phyloP scores from a whole-genome alignment of 768 basidiomycete genomes.

The Kwoniella dendrophila region DNA sequence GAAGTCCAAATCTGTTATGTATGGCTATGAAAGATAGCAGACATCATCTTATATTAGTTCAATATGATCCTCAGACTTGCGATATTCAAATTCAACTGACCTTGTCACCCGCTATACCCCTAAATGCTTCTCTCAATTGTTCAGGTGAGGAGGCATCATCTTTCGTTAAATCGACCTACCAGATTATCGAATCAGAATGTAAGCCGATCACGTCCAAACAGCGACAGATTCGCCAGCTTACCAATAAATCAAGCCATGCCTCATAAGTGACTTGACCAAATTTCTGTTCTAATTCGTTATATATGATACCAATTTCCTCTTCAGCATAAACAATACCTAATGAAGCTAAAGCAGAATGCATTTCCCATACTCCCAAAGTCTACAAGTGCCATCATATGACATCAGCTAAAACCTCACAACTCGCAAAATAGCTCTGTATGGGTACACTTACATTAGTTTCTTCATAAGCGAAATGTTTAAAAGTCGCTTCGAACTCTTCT shows the following conservation, averaged over 20 bases:
- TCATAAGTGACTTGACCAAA: slow-evolving; percentile 91
- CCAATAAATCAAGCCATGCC: slow-evolving; percentile 90
- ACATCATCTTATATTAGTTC: not conserved
- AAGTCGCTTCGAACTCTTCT: slow-evolving; percentile 70
- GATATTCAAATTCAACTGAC: slow-evolving; percentile 57
- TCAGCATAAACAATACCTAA: slow-evolving; percentile 92
- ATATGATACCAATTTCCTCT: slow-evolving; percentile 82
- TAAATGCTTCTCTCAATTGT: slow-evolving; percentile 90
- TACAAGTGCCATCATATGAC: slow-evolving; percentile 15
- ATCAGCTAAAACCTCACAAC: too few species aligned
- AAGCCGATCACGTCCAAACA: too few species aligned
- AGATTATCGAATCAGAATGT: not conserved
- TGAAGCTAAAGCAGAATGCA: slow-evolving; percentile 88
- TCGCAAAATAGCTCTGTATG: too few species aligned
- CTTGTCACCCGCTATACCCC: slow-evolving; percentile 86
- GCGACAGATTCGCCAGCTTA: too few species aligned
- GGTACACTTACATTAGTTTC: slow-evolving; percentile 67
- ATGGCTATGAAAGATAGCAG: slow-evolving; percentile 63
- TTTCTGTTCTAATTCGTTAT: slow-evolving; percentile 72
- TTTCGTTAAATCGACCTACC: slow-evolving; percentile 80
- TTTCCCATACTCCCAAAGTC: slow-evolving; percentile 78
- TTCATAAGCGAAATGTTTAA: slow-evolving; percentile 95
- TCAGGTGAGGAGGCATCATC: slow-evolving; percentile 94
- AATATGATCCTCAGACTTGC: not conserved
- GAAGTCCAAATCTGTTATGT: slow-evolving; percentile 90